phyloP scores from a whole-genome alignment of 2,329 filamentous ascomycete species.

The Venturia pyrina region DNA sequence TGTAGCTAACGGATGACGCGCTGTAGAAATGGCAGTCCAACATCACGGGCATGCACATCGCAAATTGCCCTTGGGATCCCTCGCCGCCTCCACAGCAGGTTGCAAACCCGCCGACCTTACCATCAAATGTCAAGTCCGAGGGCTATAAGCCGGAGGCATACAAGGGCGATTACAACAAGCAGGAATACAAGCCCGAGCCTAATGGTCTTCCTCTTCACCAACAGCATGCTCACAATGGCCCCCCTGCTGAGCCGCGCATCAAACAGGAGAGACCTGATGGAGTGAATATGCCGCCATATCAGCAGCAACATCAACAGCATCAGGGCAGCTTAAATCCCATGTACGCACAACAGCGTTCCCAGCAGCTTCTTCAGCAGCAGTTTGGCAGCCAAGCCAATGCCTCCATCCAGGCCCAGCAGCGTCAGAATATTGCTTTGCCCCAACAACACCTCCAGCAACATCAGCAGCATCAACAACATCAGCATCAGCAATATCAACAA shows the following conservation, averaged over 20 bases:
- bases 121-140: conserved; percentile 21
- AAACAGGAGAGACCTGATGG: conserved; percentile 28
- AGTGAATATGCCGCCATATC: conserved; percentile 20
- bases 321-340: conserved; percentile 27
- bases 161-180: conserved; percentile 9
- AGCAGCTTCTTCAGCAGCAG: conserved; percentile 41
- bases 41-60: conserved; percentile 73
- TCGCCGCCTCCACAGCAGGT: conserved; percentile 52
- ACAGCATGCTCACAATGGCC: conserved; percentile 19
- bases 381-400: conserved; percentile 56
- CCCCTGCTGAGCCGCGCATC: conserved; percentile 16
- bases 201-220: conserved; percentile 17
- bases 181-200: conserved; percentile 16
- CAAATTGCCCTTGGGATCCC: conserved; percentile 91
- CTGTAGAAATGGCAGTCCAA: conserved; percentile 86
- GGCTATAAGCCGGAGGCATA: not conserved
- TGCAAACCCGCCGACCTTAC: conserved; percentile 29
- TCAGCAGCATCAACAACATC: conserved; percentile 25
- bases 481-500: conserved; percentile 30
- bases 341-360: conserved; percentile 45
- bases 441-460: conserved; percentile 19
- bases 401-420: conserved; percentile 40
- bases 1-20: conserved; percentile 1
- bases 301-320: conserved; percentile 19
- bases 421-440: conserved; percentile 31